Evolutionary conservation across 495 filamentous ascomycete species (phyloP), one percentile per base, ranked within the genome.

Genomic region (Podospora pseudopauciseta): DNA sequence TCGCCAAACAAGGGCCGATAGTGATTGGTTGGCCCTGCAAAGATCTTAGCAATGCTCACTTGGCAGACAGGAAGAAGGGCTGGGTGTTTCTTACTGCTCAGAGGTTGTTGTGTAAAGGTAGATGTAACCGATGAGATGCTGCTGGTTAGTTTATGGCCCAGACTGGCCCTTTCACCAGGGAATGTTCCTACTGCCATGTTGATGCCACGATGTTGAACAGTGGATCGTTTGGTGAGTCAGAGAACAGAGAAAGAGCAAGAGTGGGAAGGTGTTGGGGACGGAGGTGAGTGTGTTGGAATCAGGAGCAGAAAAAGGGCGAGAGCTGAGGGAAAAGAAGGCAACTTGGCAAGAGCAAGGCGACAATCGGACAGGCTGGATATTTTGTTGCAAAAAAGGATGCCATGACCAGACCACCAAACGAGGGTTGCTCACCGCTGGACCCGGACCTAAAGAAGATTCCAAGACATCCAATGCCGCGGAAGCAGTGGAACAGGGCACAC

Each of bases 1-100:
- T 75, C 69, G 65, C 71, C 71, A n/a, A 70, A 71, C 19, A 68
- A 70, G 0, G 69, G 69, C n/a, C 69, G 65, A 9, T n/a, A 19
- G 28, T 23, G 44, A 9, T 30, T 64, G 28, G 6, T 58, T 57
- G 65, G 19, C n/a, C 26, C 19, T 26, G 39, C 13, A 44, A 16
- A 13, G 7, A 58, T 54, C 0, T 30, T 13, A 23, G 32, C 18
- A 49, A 61, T 5, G 44, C 44, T 30, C 23, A 20, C 5, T 26
- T 23, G 16, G 23, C 55, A 26, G 34, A 58, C 44, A 20, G 55
- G 11, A 18, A 13, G 34, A 61, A 61, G 30, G 26, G 4, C 30
- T 55, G 59, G 53, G 1, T 23, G 23, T 23, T 23, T 23, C 61
- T 39, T 32, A 63, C 61, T 63, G 28, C n/a, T 63, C 27, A 63